Evolutionary conservation across 202 grass and related monocot genomes (phyloP).

Genomic region (Hordeum pubiflorum): DNA sequence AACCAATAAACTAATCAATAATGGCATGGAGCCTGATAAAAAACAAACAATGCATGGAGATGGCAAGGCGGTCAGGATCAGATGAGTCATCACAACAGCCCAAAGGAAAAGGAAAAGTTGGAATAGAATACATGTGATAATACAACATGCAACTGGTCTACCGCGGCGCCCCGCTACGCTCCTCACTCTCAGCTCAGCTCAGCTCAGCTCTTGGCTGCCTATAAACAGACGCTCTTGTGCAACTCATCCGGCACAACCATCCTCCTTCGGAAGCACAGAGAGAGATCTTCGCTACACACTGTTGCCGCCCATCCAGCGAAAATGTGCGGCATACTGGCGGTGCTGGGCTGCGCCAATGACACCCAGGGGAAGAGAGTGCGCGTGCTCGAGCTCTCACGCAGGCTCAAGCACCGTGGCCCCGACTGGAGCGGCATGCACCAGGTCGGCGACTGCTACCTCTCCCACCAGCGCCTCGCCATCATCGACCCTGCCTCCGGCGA

Average conservation of each 20-base stretch:
- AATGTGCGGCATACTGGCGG: slow-evolving; percentile 79
- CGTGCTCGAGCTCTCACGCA: slow-evolving; percentile 77
- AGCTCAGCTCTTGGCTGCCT: neutral
- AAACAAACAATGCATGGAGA: neutral
- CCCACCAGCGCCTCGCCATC: slow-evolving; percentile 77
- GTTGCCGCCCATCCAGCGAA: neutral
- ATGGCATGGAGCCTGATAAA: neutral
- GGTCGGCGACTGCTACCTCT: slow-evolving; percentile 51
- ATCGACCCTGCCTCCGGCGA: slow-evolving; percentile 76
- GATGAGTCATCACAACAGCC: neutral
- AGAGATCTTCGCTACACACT: neutral
- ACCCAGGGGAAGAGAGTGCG: slow-evolving; percentile 46
- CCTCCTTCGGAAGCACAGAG: neutral
- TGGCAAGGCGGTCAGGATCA: neutral
- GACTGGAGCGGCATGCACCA: slow-evolving; percentile 67
- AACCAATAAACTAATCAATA: neutral
- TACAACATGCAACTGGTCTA: slow-evolving; percentile 1
- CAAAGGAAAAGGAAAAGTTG: slow-evolving; percentile 1
- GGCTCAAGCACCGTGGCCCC: slow-evolving; percentile 70
- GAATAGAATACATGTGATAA: neutral
- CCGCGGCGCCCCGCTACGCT: neutral
- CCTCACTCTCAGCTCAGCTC: slow-evolving; percentile 5
- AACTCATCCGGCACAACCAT: neutral
- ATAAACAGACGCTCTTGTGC: neutral
- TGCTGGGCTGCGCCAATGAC: slow-evolving; percentile 47